Conservation (phyloP, 1,139 yeast species). For the Suhomyces ambrosiae region DNA sequence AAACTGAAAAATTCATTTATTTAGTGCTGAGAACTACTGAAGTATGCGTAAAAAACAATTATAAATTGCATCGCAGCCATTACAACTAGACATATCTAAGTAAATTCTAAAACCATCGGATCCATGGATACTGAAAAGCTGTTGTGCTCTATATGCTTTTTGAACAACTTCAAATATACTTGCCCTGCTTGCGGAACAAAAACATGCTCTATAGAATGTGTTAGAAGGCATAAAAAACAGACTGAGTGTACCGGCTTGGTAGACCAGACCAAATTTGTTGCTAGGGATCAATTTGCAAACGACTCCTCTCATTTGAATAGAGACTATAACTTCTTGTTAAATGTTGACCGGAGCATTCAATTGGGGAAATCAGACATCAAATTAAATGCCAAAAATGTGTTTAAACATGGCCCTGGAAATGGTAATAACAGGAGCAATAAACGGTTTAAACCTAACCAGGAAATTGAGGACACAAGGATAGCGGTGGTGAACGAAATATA, state of each 20-base stretch:
- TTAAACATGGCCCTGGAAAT: slow-evolving; percentile 29
- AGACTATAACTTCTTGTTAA: slow-evolving; percentile 77
- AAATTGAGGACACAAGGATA: slow-evolving; percentile 27
- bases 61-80: slow-evolving; percentile 8
- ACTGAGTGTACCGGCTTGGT: slow-evolving; percentile 67
- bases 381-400: slow-evolving; percentile 35
- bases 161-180: slow-evolving; percentile 57
- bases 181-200: slow-evolving; percentile 77
- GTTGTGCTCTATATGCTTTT: slow-evolving; percentile 55
- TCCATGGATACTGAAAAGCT: slow-evolving; percentile 13
- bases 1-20: slow-evolving; percentile 8
- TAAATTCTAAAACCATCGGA: neutral
- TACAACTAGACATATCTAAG: neutral
- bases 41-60: slow-evolving; percentile 4
- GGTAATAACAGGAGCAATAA: slow-evolving; percentile 22
- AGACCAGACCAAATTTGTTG: slow-evolving; percentile 62
- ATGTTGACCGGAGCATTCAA: slow-evolving; percentile 58
- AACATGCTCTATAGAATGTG: slow-evolving; percentile 76
- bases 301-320: slow-evolving; percentile 58
- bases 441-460: slow-evolving; percentile 28
- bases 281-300: slow-evolving; percentile 41
- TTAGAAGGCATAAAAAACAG: slow-evolving; percentile 64
- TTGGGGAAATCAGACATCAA: slow-evolving; percentile 55
- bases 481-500: slow-evolving; percentile 25
- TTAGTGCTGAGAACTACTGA: slow-evolving; percentile 9